Evolutionary conservation across 2,329 filamentous ascomycete genomes (phyloP).

Genomic region (Cyclaneusma minus): DNA sequence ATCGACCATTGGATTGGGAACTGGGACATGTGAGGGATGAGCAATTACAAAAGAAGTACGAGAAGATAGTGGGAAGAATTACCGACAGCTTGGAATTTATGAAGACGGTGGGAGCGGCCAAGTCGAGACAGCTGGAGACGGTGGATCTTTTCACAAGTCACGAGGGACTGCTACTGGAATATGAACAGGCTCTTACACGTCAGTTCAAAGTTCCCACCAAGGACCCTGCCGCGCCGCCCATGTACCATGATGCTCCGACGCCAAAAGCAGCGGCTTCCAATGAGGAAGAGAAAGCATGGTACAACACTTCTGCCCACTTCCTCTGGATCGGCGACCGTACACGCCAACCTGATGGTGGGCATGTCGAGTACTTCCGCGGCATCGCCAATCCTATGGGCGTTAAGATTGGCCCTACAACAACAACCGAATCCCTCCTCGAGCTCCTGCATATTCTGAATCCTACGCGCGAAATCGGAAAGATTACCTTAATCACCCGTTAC

Average conservation of each 20-base stretch:
- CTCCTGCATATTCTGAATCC: conserved; percentile 83
- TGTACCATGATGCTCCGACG: conserved; percentile 10
- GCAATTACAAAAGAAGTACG: conserved; percentile 72
- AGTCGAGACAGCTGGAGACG: conserved; percentile 68
- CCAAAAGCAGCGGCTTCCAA: conserved; percentile 8
- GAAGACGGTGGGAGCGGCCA: conserved; percentile 81
- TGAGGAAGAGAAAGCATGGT: conserved; percentile 47
- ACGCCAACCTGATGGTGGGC: conserved; percentile 78
- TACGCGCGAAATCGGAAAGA: conserved; percentile 66
- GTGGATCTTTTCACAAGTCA: conserved; percentile 94
- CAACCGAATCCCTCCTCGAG: conserved; percentile 55
- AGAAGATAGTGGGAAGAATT: conserved; percentile 68
- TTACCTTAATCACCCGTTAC: conserved; percentile 93
- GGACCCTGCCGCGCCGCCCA: conserved; percentile 17
- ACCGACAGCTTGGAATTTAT: conserved; percentile 89
- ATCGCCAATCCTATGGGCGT: conserved; percentile 92
- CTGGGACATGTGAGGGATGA: conserved; percentile 82
- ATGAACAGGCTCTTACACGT: conserved; percentile 78
- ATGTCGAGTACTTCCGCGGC: conserved; percentile 95
- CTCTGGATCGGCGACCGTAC: conserved; percentile 98
- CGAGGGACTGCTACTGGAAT: conserved; percentile 85
- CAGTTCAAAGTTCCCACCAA: conserved; percentile 48
- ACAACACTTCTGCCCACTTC: conserved; percentile 91
- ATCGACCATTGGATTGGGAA: conserved; percentile 87
- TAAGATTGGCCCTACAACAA: conserved; percentile 85